Percentiles rank a stretch among this genome's conserved stretches.
phyloP scores from a whole-genome alignment of 257 asterid genomes.

The Solanum clarkiae region DNA sequence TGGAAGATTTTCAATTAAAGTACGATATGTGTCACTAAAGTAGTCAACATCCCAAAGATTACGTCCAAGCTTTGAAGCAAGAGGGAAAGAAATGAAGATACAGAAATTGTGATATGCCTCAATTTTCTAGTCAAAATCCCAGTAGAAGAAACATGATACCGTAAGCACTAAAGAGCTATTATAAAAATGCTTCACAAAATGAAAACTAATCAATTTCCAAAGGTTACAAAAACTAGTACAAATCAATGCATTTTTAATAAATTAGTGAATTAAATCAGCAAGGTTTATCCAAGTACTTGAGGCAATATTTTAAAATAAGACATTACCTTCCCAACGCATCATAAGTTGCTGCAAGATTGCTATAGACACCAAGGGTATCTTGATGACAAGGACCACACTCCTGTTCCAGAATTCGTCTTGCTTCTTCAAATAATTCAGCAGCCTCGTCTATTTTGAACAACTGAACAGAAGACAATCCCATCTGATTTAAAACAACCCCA shows the following conservation, averaged over 20 bases:
- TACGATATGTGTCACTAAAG: too few species aligned
- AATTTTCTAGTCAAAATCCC: background rate
- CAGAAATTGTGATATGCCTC: background rate
- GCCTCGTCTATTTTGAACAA: slow-evolving; percentile 95
- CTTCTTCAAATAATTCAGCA: slow-evolving; percentile 95
- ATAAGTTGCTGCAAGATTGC: slow-evolving; percentile 12
- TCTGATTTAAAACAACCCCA: slow-evolving; percentile 92
- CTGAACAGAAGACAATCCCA: slow-evolving; percentile 96
- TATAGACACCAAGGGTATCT: background rate
- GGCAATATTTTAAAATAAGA: background rate
- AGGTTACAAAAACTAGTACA: background rate
- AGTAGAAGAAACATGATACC: background rate
- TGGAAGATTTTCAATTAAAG: too few species aligned
- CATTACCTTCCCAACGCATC: slow-evolving; percentile 98
- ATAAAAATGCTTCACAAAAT: background rate
- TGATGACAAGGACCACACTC: slow-evolving; percentile 49
- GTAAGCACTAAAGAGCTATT: background rate
- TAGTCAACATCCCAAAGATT: background rate
- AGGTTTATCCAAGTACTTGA: background rate
- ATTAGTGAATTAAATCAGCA: background rate
- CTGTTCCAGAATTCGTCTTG: slow-evolving; percentile 79
- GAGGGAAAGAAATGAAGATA: background rate
- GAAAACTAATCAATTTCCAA: background rate
- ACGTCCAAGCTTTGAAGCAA: background rate
- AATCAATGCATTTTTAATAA: background rate